Base-by-base conservation (phyloP, 192 early-diverging fungal genomes). In the Rhizoclosmatium globosum region DNA sequence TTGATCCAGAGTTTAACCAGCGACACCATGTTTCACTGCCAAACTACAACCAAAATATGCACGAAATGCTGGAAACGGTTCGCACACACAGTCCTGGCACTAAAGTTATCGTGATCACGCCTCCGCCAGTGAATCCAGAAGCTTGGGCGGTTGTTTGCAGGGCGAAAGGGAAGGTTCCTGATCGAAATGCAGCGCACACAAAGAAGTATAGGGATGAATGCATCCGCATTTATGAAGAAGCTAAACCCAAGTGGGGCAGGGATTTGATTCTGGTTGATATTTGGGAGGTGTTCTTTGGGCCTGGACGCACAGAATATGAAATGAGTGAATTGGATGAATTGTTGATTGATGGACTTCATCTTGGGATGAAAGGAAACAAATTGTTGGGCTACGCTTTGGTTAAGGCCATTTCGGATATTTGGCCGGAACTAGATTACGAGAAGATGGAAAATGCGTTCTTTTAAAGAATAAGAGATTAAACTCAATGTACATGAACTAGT, bases 11-110 rank as follows among this genome's bases (percentile, higher is more conserved):
- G 4, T 47, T 68, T 21, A 82, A 83, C 2, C 41, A 70, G 1
- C 88, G 91, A 1, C 92, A 93, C 64, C 89, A 91, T 71, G 90
- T 94, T 1, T 80, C 90, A 0, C n/a, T 95, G n/a, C 72, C 79
- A 0, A 56, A 82, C 2, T 97, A 90, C 73, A 78, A 81, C 2
- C 31, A 76, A 15, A 94, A 97, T 71, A 46, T 95, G n/a, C 80
- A 81, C 41, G 72, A 80, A 4, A 80, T 96, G 62, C 83, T 95
- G n/a, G 67, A 82, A 1, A 79, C 86, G 41, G 70, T 95, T 19
- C 87, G 87, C 31, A 56, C 81, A 41, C 89, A 91, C 53, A 86
- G 87, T 21, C 92, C 94, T 2, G 81, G 87, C 3, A 88, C 91
- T 0, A 83, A 85, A 45, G 83, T 95, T 9, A 82, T 95, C 15